Percentiles rank a stretch among this genome's conserved stretches.
These are phyloP conservation scores for Naganishia kalamii DNA, from an alignment of 768 basidiomycete species.

Conservation along the genomic window DNA sequence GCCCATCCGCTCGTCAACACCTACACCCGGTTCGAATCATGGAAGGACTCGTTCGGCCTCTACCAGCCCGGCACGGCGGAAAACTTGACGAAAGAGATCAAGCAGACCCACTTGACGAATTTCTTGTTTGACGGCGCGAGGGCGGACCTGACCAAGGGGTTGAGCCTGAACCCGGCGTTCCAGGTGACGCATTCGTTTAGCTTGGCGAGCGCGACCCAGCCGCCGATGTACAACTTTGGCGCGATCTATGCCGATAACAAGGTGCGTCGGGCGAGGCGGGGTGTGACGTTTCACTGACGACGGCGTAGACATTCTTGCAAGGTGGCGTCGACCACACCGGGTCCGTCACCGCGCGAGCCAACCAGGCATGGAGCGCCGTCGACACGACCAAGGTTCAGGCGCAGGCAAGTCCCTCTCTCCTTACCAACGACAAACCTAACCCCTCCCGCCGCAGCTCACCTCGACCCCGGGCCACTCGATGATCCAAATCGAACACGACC, in stretches of 20 bases:
- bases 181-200: conserved; percentile 96
- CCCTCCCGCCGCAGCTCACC: conserved; percentile 58
- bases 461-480: conserved; percentile 72
- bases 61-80: conserved; percentile 89
- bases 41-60: conserved; percentile 73
- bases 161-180: conserved; percentile 91
- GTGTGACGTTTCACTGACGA: conserved; percentile 20
- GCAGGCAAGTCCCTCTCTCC: conserved; percentile 56
- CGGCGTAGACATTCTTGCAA: conserved; percentile 72
- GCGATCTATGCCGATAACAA: conserved; percentile 80
- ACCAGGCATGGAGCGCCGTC: conserved; percentile 74
- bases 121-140: conserved; percentile 96
- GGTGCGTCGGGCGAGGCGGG: conserved; percentile 50
- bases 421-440: not conserved
- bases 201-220: conserved; percentile 71
- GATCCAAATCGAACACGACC: conserved; percentile 91
- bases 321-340: conserved; percentile 92
- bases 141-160: conserved; percentile 87
- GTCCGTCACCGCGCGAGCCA: conserved; percentile 76
- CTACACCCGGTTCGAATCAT: conserved; percentile 68
- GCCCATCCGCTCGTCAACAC: conserved; percentile 57
- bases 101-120: conserved; percentile 81
- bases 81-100: conserved; percentile 87
- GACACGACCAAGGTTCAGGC: conserved; percentile 79
- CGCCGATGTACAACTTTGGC: conserved; percentile 88